Percentiles rank a stretch among this genome's conserved stretches.
Evolutionary conservation across 139 green algal species (phyloP).

Genomic region (Micromonas pusilla): DNA sequence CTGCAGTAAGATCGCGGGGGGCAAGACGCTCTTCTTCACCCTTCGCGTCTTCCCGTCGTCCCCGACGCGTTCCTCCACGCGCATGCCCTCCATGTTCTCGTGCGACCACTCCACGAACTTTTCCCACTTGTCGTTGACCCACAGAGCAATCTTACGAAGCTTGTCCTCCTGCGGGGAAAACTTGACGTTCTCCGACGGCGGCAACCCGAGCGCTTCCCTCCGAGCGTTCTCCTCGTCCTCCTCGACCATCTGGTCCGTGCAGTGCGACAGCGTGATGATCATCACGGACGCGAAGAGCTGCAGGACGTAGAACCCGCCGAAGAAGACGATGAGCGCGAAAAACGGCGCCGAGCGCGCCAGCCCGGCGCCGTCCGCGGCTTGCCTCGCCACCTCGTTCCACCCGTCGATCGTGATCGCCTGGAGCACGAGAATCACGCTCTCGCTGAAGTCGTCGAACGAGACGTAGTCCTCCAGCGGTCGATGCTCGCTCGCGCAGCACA

Average conservation of each 20-base stretch:
- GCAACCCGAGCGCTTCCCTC: background rate
- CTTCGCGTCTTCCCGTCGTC: too few species aligned
- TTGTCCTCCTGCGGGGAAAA: background rate
- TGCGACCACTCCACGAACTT: too few species aligned
- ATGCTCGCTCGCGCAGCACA: background rate
- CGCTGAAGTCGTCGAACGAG: slow-evolving; percentile 6
- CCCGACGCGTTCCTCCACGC: too few species aligned
- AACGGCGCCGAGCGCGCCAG: background rate
- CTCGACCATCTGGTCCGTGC: background rate
- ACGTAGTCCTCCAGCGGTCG: slow-evolving; percentile 2
- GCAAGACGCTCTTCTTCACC: too few species aligned
- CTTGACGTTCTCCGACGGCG: background rate
- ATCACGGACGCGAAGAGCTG: slow-evolving; percentile 22
- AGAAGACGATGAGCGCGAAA: background rate
- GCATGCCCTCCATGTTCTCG: too few species aligned
- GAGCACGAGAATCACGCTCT: background rate
- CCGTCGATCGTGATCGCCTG: slow-evolving; percentile 19
- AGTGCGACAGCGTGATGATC: slow-evolving; percentile 3
- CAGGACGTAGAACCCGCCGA: slow-evolving; percentile 20
- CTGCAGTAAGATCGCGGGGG: background rate
- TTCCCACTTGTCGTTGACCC: too few species aligned
- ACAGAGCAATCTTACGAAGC: too few species aligned
- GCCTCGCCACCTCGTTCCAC: slow-evolving; percentile 16
- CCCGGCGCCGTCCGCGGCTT: background rate
- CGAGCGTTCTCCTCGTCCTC: background rate